phyloP scores from a whole-genome alignment of 768 basidiomycete species.

The Naganishia randhawae region DNA sequence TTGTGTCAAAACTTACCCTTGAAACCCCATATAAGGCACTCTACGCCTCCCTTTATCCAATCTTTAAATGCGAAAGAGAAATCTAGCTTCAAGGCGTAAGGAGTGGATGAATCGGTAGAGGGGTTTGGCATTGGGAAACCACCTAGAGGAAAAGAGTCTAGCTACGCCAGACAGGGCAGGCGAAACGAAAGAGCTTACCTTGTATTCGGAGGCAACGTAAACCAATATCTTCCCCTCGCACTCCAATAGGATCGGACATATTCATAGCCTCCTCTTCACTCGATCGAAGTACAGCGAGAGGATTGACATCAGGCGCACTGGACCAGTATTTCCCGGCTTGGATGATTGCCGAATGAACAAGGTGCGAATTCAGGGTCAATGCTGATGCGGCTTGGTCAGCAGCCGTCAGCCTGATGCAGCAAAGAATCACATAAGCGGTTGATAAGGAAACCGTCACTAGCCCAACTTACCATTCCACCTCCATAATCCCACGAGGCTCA shows the following conservation, averaged over 20 bases:
- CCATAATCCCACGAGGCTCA: slow-evolving; percentile 16
- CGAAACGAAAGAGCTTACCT: slow-evolving; percentile 3
- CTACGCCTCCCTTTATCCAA: slow-evolving; percentile 26
- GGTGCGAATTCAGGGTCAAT: slow-evolving; percentile 16
- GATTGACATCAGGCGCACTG: slow-evolving; percentile 11
- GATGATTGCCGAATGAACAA: slow-evolving; percentile 23
- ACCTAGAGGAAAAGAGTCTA: neutral
- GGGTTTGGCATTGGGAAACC: slow-evolving; percentile 25
- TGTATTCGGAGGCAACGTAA: slow-evolving; percentile 19
- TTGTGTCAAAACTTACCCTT: neutral
- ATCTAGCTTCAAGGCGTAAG: slow-evolving; percentile 19
- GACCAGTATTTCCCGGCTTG: slow-evolving; percentile 21
- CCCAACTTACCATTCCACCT: slow-evolving; percentile 22
- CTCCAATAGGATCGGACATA: neutral
- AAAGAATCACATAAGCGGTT: neutral
- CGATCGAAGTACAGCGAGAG: neutral
- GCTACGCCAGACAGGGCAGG: neutral
- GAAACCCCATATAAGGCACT: slow-evolving; percentile 26
- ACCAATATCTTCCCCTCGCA: slow-evolving; percentile 17
- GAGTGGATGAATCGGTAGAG: neutral
- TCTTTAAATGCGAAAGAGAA: slow-evolving; percentile 27
- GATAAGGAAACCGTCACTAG: neutral
- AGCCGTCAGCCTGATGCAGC: neutral
- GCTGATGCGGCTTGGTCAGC: slow-evolving; percentile 10
- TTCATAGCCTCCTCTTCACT: slow-evolving; percentile 1